Evolutionary conservation across 2,329 filamentous ascomycete genomes (phyloP).

Genomic region (Botrytis elliptica): DNA sequence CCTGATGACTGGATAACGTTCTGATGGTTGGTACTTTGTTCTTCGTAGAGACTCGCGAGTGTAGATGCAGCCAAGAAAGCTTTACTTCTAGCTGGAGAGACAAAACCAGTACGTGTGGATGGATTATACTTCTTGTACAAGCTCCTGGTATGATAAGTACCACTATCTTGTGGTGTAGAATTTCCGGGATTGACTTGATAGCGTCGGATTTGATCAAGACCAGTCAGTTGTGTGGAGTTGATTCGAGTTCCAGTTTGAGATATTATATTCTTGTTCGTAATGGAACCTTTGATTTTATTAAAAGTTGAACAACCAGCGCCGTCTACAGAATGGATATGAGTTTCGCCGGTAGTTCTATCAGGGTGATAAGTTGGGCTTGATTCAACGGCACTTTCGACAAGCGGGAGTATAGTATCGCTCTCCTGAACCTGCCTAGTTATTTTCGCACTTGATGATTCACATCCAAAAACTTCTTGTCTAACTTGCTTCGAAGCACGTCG

Average conservation of each 20-base stretch:
- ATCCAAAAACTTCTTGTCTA: slow-evolving; percentile 31
- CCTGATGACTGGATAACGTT: not conserved
- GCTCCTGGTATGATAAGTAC: slow-evolving; percentile 31
- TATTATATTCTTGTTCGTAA: slow-evolving; percentile 12
- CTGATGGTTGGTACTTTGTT: not conserved
- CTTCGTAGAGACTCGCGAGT: slow-evolving; percentile 20
- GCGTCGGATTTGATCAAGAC: slow-evolving; percentile 24
- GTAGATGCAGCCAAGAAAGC: slow-evolving; percentile 21
- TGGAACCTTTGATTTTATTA: slow-evolving; percentile 16
- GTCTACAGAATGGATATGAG: slow-evolving; percentile 24
- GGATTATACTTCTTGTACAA: slow-evolving; percentile 21
- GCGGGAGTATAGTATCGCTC: not conserved
- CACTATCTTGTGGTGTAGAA: slow-evolving; percentile 3
- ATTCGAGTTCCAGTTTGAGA: not conserved
- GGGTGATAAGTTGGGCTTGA: not conserved
- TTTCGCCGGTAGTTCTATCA: not conserved
- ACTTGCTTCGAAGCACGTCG: slow-evolving; percentile 27
- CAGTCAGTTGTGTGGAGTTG: not conserved
- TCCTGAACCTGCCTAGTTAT: not conserved
- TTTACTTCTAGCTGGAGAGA: slow-evolving; percentile 6
- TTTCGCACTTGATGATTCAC: slow-evolving; percentile 22
- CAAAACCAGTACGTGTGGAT: not conserved
- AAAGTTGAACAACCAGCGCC: slow-evolving; percentile 27
- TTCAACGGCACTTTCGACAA: not conserved
- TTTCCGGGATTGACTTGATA: slow-evolving; percentile 23